These are phyloP conservation scores for Candida sonorensis DNA, from an alignment of 805 yeast species.

Conservation along the genomic window DNA sequence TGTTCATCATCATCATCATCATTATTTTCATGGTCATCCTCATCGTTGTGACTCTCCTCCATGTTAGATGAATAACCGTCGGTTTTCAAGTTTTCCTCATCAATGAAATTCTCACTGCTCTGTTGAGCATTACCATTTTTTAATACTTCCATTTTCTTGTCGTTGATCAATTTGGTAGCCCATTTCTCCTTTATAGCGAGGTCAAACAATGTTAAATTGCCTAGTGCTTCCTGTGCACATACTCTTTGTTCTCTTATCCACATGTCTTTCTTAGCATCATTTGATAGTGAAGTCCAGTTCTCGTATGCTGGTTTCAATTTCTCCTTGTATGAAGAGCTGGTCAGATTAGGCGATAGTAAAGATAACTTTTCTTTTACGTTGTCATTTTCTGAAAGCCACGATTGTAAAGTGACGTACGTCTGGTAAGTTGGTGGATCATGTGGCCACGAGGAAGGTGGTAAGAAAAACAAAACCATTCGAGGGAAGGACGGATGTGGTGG, in stretches of 20 bases:
- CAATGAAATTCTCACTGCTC: background rate
- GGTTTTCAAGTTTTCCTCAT: background rate
- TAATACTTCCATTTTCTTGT: slow-evolving; percentile 12
- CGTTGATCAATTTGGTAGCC: slow-evolving; percentile 22
- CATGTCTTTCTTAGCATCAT: slow-evolving; percentile 29
- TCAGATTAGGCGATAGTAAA: slow-evolving; percentile 6
- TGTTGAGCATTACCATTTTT: slow-evolving; percentile 3
- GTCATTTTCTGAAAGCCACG: slow-evolving; percentile 14
- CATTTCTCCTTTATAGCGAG: slow-evolving; percentile 35
- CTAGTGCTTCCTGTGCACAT: slow-evolving; percentile 39
- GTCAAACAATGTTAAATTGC: slow-evolving; percentile 34
- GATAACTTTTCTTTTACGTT: slow-evolving; percentile 19
- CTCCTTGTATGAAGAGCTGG: slow-evolving; percentile 20
- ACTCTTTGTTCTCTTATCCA: slow-evolving; percentile 39
- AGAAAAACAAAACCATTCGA: slow-evolving; percentile 38
- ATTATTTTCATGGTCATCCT: slow-evolving; percentile 2
- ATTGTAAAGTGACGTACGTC: slow-evolving; percentile 29
- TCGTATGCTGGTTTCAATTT: slow-evolving; percentile 40
- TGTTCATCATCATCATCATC: background rate
- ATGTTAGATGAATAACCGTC: slow-evolving; percentile 1
- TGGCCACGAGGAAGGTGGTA: slow-evolving; percentile 43
- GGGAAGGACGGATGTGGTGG: slow-evolving; percentile 44
- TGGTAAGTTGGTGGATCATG: slow-evolving; percentile 45
- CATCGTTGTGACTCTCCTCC: too few species aligned
- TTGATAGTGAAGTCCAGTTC: slow-evolving; percentile 34